Evolutionary conservation across 2,329 filamentous ascomycete species (phyloP).

Genomic region (Colletotrichum sp.): DNA sequence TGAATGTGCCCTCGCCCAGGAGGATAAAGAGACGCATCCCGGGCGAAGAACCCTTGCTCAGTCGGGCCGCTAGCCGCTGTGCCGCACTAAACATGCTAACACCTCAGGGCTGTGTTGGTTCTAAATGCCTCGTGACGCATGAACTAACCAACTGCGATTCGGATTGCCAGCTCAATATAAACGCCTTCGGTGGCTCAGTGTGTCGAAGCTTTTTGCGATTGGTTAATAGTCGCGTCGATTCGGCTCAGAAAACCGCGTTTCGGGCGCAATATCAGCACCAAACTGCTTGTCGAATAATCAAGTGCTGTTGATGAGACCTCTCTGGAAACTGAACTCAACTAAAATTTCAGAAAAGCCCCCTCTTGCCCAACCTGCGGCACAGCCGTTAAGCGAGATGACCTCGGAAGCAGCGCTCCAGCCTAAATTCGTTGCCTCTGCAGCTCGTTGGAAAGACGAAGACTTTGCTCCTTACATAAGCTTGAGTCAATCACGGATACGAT

Average conservation of each 20-base stretch:
- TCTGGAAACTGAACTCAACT: not conserved
- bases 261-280: not conserved
- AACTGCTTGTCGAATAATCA: not conserved
- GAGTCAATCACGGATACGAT: not conserved
- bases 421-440: not conserved
- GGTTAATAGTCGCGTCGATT: not conserved
- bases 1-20: not conserved
- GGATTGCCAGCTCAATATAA: not conserved
- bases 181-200: not conserved
- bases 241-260: not conserved
- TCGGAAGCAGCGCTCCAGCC: not conserved
- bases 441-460: not conserved
- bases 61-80: not conserved
- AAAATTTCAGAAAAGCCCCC: not conserved
- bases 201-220: not conserved
- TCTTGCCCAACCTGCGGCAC: not conserved
- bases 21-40: not conserved
- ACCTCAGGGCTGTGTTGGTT: not conserved
- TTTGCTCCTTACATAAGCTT: not conserved
- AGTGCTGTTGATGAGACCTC: not conserved
- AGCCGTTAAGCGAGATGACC: not conserved
- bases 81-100: not conserved
- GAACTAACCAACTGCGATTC: not conserved
- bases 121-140: not conserved
- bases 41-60: not conserved